Percentiles rank a stretch among this genome's conserved stretches.
These are phyloP conservation scores for Trypanosoma conorhini DNA, from an alignment of 208 protist species.

Conservation along the genomic window DNA sequence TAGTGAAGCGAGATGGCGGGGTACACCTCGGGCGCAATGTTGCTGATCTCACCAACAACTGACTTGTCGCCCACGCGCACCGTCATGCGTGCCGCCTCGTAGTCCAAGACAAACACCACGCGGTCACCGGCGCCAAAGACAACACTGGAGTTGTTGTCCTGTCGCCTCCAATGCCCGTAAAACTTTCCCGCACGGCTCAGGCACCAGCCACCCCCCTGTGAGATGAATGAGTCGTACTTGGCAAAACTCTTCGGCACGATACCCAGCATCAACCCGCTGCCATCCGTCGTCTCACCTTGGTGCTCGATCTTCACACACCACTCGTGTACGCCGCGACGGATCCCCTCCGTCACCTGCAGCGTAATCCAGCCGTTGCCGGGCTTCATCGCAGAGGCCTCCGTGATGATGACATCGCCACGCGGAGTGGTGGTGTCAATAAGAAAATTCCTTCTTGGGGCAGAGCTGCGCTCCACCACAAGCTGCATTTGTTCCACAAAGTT, in stretches of 20 bases:
- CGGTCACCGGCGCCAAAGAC: constrained; percentile 88
- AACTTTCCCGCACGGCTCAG: constrained; percentile 92
- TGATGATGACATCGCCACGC: constrained; percentile 88
- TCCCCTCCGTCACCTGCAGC: constrained; percentile 88
- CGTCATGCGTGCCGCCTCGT: constrained; percentile 82
- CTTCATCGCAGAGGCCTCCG: constrained; percentile 89
- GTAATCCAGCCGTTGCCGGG: constrained; percentile 92
- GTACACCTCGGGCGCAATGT: constrained; percentile 87
- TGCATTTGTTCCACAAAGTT: constrained; percentile 81
- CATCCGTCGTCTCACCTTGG: constrained; percentile 91
- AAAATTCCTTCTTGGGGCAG: constrained; percentile 81
- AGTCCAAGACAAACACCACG: constrained; percentile 89
- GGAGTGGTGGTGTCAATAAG: constrained; percentile 87
- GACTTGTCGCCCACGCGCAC: constrained; percentile 84
- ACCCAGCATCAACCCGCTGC: constrained; percentile 93
- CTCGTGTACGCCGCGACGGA: constrained; percentile 87
- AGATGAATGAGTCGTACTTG: constrained; percentile 94
- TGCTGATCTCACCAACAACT: constrained; percentile 87
- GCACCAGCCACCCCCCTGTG: constrained; percentile 92
- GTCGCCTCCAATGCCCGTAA: constrained; percentile 91
- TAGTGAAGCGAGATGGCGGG: constrained; percentile 92
- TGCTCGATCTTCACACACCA: constrained; percentile 92
- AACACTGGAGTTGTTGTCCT: constrained; percentile 56
- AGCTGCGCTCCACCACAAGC: constrained; percentile 58
- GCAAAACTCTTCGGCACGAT: constrained; percentile 88